These are phyloP conservation scores for Elaeis oleifera DNA, from an alignment of 202 grass and related monocot species.

Conservation along the genomic window DNA sequence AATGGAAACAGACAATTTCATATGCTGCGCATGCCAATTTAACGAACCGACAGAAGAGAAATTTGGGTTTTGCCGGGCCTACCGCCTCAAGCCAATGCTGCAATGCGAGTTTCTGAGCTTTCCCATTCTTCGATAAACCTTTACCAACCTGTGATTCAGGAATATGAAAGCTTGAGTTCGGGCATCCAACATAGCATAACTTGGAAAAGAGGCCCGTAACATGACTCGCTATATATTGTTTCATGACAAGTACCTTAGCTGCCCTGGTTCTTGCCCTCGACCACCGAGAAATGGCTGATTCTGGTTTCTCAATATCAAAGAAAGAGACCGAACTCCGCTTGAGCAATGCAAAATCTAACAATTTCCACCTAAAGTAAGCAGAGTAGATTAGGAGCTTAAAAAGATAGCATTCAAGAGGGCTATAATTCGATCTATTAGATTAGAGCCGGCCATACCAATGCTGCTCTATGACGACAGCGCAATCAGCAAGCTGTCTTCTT, in stretches of 20 bases:
- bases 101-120: conserved; percentile 84
- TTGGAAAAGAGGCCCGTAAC: neutral
- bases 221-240: neutral
- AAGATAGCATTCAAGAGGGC: too few relatives aligned
- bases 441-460: conserved; percentile 38
- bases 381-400: neutral
- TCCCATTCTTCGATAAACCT: conserved; percentile 84
- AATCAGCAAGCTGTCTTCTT: conserved; percentile 82
- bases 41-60: too few relatives aligned
- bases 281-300: conserved; percentile 83
- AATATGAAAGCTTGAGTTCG: too few relatives aligned
- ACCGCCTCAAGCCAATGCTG: conserved; percentile 99
- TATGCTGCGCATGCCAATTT: too few relatives aligned
- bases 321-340: conserved; percentile 91
- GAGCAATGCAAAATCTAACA: conserved; percentile 83
- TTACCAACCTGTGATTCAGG: conserved; percentile 58
- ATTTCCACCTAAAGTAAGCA: conserved; percentile 54
- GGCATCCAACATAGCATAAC: too few relatives aligned
- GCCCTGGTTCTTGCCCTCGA: conserved; percentile 73
- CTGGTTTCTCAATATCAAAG: conserved; percentile 83
- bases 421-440: neutral
- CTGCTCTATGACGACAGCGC: conserved; percentile 82
- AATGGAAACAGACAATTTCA: too few relatives aligned
- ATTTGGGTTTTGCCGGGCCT: neutral
- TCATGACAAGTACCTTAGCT: conserved; percentile 47